Conservation (phyloP, 208 protist genomes). For the Acanthamoeba healyi region DNA sequence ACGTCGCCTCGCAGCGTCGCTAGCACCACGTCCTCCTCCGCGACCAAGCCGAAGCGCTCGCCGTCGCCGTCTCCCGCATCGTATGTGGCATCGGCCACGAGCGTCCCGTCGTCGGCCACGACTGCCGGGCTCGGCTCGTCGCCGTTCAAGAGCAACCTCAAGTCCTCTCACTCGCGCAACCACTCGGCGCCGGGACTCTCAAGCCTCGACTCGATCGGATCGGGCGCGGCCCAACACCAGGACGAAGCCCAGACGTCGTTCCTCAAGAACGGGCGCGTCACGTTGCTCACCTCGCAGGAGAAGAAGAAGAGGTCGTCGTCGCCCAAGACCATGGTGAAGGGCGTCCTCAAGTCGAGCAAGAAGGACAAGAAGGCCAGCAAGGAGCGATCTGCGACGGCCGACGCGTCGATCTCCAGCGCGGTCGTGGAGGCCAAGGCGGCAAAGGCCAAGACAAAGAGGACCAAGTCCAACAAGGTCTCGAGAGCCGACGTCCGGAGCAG, state of each 20-base stretch:
- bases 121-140: not conserved
- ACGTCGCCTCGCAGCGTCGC: not conserved
- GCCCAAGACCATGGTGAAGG: not conserved
- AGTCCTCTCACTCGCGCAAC: slow-evolving; percentile 20
- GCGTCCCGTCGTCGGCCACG: slow-evolving; percentile 2
- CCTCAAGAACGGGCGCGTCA: slow-evolving; percentile 41
- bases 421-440: not conserved
- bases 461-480: not conserved
- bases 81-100: not conserved
- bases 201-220: not conserved
- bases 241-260: slow-evolving; percentile 19
- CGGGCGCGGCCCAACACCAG: not conserved
- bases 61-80: not conserved
- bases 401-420: not conserved
- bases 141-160: not conserved
- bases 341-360: not conserved
- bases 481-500: not conserved
- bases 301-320: not conserved
- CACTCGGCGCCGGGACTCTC: not conserved
- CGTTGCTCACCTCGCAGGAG: slow-evolving; percentile 4
- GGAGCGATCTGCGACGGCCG: not conserved
- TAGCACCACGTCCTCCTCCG: not conserved
- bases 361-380: slow-evolving; percentile 14
- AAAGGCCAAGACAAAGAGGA: not conserved
- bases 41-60: not conserved